Evolutionary conservation across 208 protist species (phyloP), one percentile per base, ranked within the genome.

Genomic region (Trypanosoma congolense): DNA sequence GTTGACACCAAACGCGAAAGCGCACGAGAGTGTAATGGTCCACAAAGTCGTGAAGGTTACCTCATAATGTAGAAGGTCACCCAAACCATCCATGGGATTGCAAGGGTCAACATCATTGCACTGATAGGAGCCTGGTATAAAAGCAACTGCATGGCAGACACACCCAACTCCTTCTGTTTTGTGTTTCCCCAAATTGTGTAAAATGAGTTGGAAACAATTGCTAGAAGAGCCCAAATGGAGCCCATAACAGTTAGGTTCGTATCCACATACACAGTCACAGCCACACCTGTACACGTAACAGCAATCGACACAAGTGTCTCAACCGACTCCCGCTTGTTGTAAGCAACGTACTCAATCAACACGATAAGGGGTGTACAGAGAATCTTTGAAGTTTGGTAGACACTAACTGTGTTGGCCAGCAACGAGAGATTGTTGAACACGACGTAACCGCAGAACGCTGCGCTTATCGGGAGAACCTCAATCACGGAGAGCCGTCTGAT

Each of bases 151-250:
- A 94, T 76, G 8, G 87, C 62, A 42, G 77, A 65, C 40, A 67
- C 75, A 0, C 68, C 65, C 26, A 95, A 64, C 56, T 97, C 88
- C 31, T 68, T 58, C 66, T 96, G 89, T 65, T 94, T 95, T 54
- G 75, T 83, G 47, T 85, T 86, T 10, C 81, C 85, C 87, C 87
- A 97, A 31, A 97, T 83, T 8, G 86, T 93, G 68, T 97, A 97
- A 12, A 96, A 56, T 6, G 87, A 87, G 66, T 92, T 96, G 19
- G 74, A 41, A 4, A 91, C 4, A 9, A 95, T 74, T 19, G 89
- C 87, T 0, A 87, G 43, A 3, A 63, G 14, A 0, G 78, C 83
- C 59, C 75, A 93, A 31, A 93, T 22, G 2, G 52, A 63, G 24
- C 92, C 92, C 0, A 72, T 49, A 1, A 72, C 29, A 33, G 80